Base-by-base conservation (phyloP, 2,329 filamentous ascomycete genomes). In the Apiospora aurea region DNA sequence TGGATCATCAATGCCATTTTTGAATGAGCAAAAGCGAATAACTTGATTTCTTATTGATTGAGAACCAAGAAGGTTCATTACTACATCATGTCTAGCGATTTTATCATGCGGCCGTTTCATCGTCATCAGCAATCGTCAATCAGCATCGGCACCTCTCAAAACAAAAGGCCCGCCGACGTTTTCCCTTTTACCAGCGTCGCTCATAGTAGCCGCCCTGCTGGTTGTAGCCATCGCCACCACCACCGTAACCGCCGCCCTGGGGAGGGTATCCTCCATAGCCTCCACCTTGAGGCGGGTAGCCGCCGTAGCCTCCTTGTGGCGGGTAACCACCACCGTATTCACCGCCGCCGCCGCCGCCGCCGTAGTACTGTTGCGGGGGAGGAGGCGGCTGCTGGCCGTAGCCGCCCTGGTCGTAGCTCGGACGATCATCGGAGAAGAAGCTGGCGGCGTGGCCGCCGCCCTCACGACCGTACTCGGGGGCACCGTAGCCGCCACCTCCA, bases 391-490 rank as follows among this genome's bases (percentile, higher is more conserved):
- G 66, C n/a, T 64, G 57, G 4, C n/a, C 38, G 66, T 69, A 49
- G 21, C 72, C 43, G 34, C 68, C 71, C 10, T 67, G 34, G n/a
- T 68, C 69, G 14, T 67, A 29, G 18, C 44, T n/a, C 21, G 34
- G 34, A 49, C 21, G 5, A 29, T 11, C 51, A 11, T 26, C 49
- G 26, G 41, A 41, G 49, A 66, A 51, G 24, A 34, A 49, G 18
- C 75, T 73, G 41, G 71, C 70, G 49, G 67, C 57, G 53, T 76
- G 75, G 4, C 75, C 74, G 41, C 73, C 70, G 46, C 75, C 72
- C 29, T 76, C 71, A 18, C 75, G 70, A 3, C 69, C 69, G 44
- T 49, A 74, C 71, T 51, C 41, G 41, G 73, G 74, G 43, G 77
- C 76, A 14, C 76, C 74, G 14, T 74, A 74, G 21, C 47, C 47